These are phyloP conservation scores for Globisporangium paroecandrum DNA, from an alignment of 352 stramenopile genomes.

Conservation along the genomic window DNA sequence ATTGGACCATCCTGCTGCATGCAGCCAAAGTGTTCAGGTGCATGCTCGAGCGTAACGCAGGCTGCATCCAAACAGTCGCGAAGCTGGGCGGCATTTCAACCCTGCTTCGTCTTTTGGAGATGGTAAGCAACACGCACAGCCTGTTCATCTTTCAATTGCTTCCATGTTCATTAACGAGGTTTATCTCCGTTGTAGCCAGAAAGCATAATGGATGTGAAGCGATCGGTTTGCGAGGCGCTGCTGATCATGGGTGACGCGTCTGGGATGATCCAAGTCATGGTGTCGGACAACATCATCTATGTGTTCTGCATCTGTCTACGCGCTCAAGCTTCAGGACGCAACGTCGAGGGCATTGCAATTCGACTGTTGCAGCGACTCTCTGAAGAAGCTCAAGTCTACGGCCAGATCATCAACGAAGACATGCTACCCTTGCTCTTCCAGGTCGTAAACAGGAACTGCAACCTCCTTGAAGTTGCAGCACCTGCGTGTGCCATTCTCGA, in stretches of 20 bases:
- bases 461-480: constrained; percentile 41
- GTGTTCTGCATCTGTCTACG: constrained; percentile 36
- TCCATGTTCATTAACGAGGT: background rate
- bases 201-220: constrained; percentile 37
- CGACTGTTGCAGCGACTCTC: constrained; percentile 35
- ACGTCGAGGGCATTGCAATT: constrained; percentile 33
- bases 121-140: constrained; percentile 15
- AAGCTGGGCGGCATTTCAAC: constrained; percentile 29
- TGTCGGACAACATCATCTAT: constrained; percentile 34
- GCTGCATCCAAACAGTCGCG: constrained; percentile 30
- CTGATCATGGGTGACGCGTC: constrained; percentile 32
- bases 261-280: constrained; percentile 42
- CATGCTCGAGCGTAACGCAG: constrained; percentile 29
- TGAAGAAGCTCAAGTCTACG: constrained; percentile 40
- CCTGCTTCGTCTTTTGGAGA: constrained; percentile 31
- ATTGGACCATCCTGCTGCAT: constrained; percentile 32
- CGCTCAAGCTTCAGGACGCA: constrained; percentile 14
- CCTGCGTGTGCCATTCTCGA: constrained; percentile 68
- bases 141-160: background rate
- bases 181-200: constrained; percentile 13
- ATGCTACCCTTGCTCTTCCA: constrained; percentile 48
- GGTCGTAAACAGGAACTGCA: constrained; percentile 53
- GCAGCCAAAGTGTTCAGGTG: constrained; percentile 34
- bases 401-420: constrained; percentile 54
- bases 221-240: constrained; percentile 35